Base-by-base conservation (phyloP, 352 stramenopile genomes). In the Pythium phragmiticola region DNA sequence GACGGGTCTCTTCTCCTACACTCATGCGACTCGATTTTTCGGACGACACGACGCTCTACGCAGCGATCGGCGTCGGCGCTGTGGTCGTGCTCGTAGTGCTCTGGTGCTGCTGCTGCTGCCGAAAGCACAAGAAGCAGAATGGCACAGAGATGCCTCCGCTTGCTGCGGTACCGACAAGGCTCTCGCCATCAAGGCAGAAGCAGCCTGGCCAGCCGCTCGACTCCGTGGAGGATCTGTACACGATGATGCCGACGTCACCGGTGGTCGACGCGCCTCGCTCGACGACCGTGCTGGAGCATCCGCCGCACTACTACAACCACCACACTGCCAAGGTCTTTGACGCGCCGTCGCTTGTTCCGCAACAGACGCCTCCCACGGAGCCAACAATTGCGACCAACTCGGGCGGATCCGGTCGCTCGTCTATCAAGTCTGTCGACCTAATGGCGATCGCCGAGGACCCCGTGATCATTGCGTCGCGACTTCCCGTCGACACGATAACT, bases 401-500 rank as follows among this genome's bases (percentile, higher is more conserved):
- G 8, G 36, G 50, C 34, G 50, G 19, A 19, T 62, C 56, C n/a
- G 36, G 54, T 21, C 39, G 42, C 41, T 60, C 54, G 8, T 33
- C 23, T 3, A 7, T 16, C 9, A 9, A 39, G 14, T 19, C 46
- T 13, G 19, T 14, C 2, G 26, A 47, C 16, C 37, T 21, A 1
- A n/a, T 47, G 57, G 37, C 57, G 33, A 54, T 63, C 46, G 45
- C 36, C 16, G 51, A 66, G 0, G 60, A 66, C 34, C 26, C 42
- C 7, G 33, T 34, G 28, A 45, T 66, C 21, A 28, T 66, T 0
- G 60, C 60, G 6, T 52, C 45, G 34, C 43, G 60, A 1, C 21
- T 66, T n/a, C 60, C 60, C 3, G 50, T 66, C 60, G 60, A 66
- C 21, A 54, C 50, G 13, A 66, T 66, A 51, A 66, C 51, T 28